Evolutionary conservation across 2,329 filamentous ascomycete genomes (phyloP), one percentile per base, ranked within the genome.

Genomic region (Pestalotiopsis sp.): DNA sequence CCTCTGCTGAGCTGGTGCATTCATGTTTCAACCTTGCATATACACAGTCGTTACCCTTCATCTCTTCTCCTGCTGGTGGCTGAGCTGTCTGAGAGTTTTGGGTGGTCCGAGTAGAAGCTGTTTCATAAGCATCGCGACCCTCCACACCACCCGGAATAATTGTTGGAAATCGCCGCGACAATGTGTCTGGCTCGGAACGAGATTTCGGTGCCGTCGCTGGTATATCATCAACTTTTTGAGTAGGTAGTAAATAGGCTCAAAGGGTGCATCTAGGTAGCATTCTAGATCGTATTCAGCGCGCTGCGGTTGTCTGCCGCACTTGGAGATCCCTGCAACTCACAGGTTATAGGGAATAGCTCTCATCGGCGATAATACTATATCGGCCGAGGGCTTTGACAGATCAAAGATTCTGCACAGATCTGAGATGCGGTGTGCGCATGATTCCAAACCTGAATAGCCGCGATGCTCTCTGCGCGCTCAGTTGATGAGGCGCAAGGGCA

Each of bases 11-110:
- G 45, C 45, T 20, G n/a, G 20, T n/a, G 45, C 45, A 52, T n/a
- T 52, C 45, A 20, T 38, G 59, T 62, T 62, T 62, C 59, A 62
- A 62, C n/a, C 59, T 40, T 62, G 59, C 36, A 62, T 36, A 62
- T 41, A 20, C 31, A 36, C 36, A 27, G 17, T 36, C n/a, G n/a
- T n/a, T n/a, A 4, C 5, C 25, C 5, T 11, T 62, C 31, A n/a
- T 41, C 59, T 36, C 13, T 20, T 40, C 59, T 40, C 36, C 17
- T n/a, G n/a, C 25, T 40, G 31, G 59, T 62, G 59, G 59, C 59
- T 62, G 59, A 62, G 27, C 31, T 62, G 59, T 62, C 59, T 62
- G 59, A 62, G 59, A 62, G 31, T 36, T 38, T 62, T 40, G n/a
- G 27, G 36, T 62, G 59, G 25, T 27, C 31, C 31, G 59, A 40